A percentile compares a stretch with the other conserved stretches of the same genome.
These are phyloP conservation scores for Fusarium algeriense DNA, from an alignment of 2,329 filamentous ascomycete species.

Conservation along the genomic window DNA sequence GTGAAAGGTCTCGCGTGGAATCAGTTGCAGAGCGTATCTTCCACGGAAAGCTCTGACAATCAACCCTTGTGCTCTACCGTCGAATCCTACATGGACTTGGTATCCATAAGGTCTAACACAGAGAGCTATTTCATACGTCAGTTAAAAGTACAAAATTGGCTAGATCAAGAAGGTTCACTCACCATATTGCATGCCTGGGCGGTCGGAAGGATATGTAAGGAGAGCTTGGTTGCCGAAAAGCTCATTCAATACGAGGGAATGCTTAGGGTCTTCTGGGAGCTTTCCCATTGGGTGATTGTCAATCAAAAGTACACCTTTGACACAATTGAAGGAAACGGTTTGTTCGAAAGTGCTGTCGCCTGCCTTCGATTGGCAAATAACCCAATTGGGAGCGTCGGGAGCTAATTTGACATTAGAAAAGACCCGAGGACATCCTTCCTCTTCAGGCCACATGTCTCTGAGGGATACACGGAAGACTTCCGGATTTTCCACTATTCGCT, in stretches of 20 bases:
- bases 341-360: constrained; percentile 19
- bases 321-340: constrained; percentile 50
- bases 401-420: constrained; percentile 12
- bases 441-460: constrained; percentile 40
- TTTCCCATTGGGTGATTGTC: constrained; percentile 55
- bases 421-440: constrained; percentile 22
- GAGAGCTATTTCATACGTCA: not conserved
- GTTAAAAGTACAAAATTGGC: not conserved
- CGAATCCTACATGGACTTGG: constrained; percentile 64
- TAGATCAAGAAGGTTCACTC: too few species aligned
- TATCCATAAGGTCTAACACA: constrained; percentile 49
- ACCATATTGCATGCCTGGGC: constrained; percentile 66
- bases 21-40: constrained; percentile 38
- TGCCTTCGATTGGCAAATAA: constrained; percentile 31
- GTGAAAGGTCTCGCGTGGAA: constrained; percentile 34
- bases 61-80: constrained; percentile 32
- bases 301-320: constrained; percentile 49
- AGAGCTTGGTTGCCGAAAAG: constrained; percentile 68
- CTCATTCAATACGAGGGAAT: constrained; percentile 54
- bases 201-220: constrained; percentile 62
- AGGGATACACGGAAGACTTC: constrained; percentile 35
- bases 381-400: constrained; percentile 15
- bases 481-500: constrained; percentile 19
- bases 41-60: constrained; percentile 46
- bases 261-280: constrained; percentile 64